A percentile compares a stretch with the other conserved stretches of the same genome.
Conservation (phyloP, 1,284 basidiomycete genomes). For the Cutaneotrichosporon sp. region DNA sequence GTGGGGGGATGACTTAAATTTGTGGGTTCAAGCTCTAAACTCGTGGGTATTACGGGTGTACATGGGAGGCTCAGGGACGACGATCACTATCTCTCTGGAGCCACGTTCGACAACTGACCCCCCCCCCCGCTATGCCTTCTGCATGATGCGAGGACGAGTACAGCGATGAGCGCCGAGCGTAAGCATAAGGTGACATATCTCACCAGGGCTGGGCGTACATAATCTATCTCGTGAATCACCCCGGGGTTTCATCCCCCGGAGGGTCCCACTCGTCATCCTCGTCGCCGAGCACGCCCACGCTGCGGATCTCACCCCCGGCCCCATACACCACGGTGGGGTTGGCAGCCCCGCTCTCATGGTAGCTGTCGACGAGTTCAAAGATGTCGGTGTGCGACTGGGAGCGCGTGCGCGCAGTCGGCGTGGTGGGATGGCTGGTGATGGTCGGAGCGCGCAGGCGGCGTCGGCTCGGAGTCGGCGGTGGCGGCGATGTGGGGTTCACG, state of each 20-base stretch:
- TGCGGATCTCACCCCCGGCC: conserved; percentile 37
- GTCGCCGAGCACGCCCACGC: conserved; percentile 39
- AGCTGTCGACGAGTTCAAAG: conserved; percentile 42
- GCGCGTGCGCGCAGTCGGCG: conserved; percentile 36
- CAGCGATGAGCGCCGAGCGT: too few relatives aligned
- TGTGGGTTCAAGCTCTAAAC: too few relatives aligned
- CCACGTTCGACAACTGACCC: too few relatives aligned
- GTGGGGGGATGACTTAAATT: too few relatives aligned
- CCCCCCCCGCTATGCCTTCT: too few relatives aligned
- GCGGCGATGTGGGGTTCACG: conserved; percentile 15
- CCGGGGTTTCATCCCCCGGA: not conserved
- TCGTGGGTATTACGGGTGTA: too few relatives aligned
- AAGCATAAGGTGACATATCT: too few relatives aligned
- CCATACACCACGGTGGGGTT: conserved; percentile 46
- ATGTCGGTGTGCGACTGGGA: conserved; percentile 44
- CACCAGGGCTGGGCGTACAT: too few relatives aligned
- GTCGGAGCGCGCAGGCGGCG: conserved; percentile 31
- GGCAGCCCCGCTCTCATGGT: conserved; percentile 44
- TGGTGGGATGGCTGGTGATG: conserved; percentile 20
- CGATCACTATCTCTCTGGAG: too few relatives aligned
- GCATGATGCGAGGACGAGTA: too few relatives aligned
- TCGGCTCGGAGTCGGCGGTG: conserved; percentile 34
- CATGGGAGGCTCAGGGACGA: too few relatives aligned
- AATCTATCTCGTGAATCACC: not conserved
- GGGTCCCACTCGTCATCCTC: conserved; percentile 9